Percentiles rank a stretch among this genome's conserved stretches.
These are phyloP conservation scores for Yamadazyma sp. DNA, from an alignment of 805 yeast species.

Conservation along the genomic window DNA sequence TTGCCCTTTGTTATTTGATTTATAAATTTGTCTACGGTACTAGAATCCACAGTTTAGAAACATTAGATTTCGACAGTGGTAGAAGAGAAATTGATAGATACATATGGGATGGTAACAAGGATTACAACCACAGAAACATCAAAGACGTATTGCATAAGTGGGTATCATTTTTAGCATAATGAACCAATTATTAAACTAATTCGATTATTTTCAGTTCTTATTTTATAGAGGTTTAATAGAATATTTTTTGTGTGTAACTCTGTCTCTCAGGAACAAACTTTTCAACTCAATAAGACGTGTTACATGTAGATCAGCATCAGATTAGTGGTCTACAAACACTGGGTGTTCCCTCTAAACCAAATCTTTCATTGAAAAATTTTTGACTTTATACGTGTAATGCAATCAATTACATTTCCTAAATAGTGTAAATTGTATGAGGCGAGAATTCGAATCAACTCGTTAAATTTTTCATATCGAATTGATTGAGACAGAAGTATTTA, in stretches of 20 bases:
- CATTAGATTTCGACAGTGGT: conserved; percentile 79
- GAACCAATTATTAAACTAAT: too few relatives aligned
- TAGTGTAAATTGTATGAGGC: conserved; percentile 8
- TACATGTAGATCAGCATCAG: too few relatives aligned
- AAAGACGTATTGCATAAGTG: conserved; percentile 33
- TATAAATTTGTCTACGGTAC: conserved; percentile 63
- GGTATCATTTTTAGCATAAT: conserved; percentile 31
- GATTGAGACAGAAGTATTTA: too few relatives aligned
- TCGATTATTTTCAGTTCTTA: neutral
- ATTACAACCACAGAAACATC: conserved; percentile 31
- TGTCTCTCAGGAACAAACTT: too few relatives aligned
- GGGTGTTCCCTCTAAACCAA: too few relatives aligned
- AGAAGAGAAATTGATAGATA: conserved; percentile 78
- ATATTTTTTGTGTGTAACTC: too few relatives aligned
- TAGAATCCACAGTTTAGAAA: conserved; percentile 63
- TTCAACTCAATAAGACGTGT: too few relatives aligned
- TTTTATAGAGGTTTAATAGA: neutral
- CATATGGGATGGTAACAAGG: conserved; percentile 74
- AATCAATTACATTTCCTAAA: conserved; percentile 11
- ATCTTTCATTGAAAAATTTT: too few relatives aligned
- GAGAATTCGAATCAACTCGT: neutral
- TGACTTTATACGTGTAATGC: too few relatives aligned
- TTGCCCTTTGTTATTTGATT: conserved; percentile 47
- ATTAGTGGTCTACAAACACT: too few relatives aligned
- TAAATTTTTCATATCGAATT: too few relatives aligned